Evolutionary conservation across 2,329 filamentous ascomycete species (phyloP), one percentile per base, ranked within the genome.

Genomic region (Madurella fahalii): DNA sequence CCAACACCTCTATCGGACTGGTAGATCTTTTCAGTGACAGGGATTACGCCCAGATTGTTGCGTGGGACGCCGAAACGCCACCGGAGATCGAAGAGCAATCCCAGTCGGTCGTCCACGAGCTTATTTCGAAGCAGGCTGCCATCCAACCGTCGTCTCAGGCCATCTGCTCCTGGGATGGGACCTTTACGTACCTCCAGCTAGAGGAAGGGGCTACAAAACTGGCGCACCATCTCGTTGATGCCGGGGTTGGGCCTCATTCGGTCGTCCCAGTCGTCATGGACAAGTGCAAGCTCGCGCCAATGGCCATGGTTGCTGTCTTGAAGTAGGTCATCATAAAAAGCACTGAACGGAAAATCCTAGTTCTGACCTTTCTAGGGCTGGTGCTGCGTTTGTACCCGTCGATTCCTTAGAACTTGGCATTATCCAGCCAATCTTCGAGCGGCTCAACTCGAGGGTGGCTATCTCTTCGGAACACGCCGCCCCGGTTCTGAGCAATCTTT

Each of bases 301-400:
- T 90, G 40, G 79, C 84, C 7, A 85, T 92, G 57, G 74, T 92
- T 17, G 86, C 86, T 0, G 77, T 85, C 1, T 71, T 90, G 42
- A 86, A 88, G 69, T 75, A 77, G 53, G 84, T 83, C 2, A 2
- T 25, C 8, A 7, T 15, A 13, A 9, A 34, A 71, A 13, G 12
- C 30, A 1, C 25, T 25, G 25, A n/a, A 16, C 16, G 2, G 9
- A 11, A 17, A 13, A 2, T 71, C 52, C 77, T 73, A 4, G 77
- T 25, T 32, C 54, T 60, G 50, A 48, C 37, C 1, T 2, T 39
- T 9, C 9, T 11, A 64, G 72, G 62, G 70, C 77, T 4, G 78
- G 78, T 12, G 78, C 74, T 1, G 72, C 72, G n/a, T 74, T 81
- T 40, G 75, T 79, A 0, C 74, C 77, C 0, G 68, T 82, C 30